A percentile compares a stretch with the other conserved stretches of the same genome.
These are phyloP conservation scores for Hypoxylon sp. DNA, from an alignment of 2,329 filamentous ascomycete species.

Conservation along the genomic window DNA sequence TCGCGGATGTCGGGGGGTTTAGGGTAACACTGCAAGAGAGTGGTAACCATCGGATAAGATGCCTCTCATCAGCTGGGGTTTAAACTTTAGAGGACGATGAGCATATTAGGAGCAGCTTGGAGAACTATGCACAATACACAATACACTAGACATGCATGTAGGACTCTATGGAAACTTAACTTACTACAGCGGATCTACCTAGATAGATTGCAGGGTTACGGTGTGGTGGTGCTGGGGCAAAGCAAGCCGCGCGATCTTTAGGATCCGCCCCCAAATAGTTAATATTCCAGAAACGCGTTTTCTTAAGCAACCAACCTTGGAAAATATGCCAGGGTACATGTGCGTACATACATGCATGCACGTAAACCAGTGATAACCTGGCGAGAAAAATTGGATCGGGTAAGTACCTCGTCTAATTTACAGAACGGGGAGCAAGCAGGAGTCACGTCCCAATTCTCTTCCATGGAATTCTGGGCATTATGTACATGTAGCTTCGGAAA, in stretches of 20 bases:
- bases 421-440: neutral
- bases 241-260: conserved; percentile 3
- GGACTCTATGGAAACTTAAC: conserved; percentile 17
- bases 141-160: neutral
- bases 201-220: conserved; percentile 16
- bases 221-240: conserved; percentile 8
- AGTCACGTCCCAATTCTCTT: neutral
- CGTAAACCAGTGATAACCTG: conserved; percentile 1
- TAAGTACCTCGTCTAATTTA: neutral
- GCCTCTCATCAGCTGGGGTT: neutral
- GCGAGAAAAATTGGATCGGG: neutral
- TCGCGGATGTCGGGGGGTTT: neutral
- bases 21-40: neutral
- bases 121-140: conserved; percentile 4
- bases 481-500: neutral
- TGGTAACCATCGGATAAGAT: neutral
- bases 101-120: conserved; percentile 5
- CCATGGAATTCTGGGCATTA: conserved; percentile 1
- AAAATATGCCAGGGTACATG: conserved; percentile 1
- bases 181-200: conserved; percentile 26
- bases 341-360: neutral
- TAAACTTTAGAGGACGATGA: neutral
- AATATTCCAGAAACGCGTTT: conserved; percentile 20
- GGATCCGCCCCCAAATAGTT: conserved; percentile 16
- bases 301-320: neutral